phyloP scores from a whole-genome alignment of 768 basidiomycete species.

The Gymnopilus dilepis region DNA sequence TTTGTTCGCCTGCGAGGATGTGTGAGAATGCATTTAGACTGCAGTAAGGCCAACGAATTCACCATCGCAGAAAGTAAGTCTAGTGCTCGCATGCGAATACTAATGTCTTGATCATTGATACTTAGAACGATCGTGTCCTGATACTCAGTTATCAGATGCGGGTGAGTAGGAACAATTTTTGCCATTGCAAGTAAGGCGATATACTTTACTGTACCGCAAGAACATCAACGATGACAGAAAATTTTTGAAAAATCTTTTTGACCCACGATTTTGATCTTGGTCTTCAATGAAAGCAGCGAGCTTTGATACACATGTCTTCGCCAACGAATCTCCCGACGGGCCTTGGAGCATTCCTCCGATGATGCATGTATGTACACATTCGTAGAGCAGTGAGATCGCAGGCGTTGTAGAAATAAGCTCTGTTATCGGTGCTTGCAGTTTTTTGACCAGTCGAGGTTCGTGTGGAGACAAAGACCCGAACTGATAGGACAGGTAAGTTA shows the following conservation, averaged over 20 bases:
- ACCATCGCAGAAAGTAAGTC: constrained; percentile 96
- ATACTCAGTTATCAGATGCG: constrained; percentile 88
- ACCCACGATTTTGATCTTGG: constrained; percentile 92
- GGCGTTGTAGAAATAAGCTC: constrained; percentile 95
- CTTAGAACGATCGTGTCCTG: constrained; percentile 90
- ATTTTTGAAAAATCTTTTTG: neutral
- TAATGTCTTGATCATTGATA: constrained; percentile 91
- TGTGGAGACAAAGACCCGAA: constrained; percentile 92
- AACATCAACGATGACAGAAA: neutral
- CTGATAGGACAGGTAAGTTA: constrained; percentile 47
- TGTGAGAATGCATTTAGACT: constrained; percentile 1
- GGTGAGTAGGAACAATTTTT: constrained; percentile 93
- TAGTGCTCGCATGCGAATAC: constrained; percentile 94
- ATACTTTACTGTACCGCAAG: constrained; percentile 80
- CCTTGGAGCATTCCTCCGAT: constrained; percentile 95
- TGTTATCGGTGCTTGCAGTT: constrained; percentile 92
- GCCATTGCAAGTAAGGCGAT: constrained; percentile 94
- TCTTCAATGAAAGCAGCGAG: constrained; percentile 91
- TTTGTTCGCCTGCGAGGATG: constrained; percentile 69
- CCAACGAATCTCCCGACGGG: constrained; percentile 75
- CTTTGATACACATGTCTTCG: constrained; percentile 90
- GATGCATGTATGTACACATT: constrained; percentile 98
- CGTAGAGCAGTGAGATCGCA: constrained; percentile 94
- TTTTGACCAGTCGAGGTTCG: constrained; percentile 93
- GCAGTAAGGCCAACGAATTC: constrained; percentile 8